phyloP scores from a whole-genome alignment of 345 rosid species.

The Linum usitatissimum region DNA sequence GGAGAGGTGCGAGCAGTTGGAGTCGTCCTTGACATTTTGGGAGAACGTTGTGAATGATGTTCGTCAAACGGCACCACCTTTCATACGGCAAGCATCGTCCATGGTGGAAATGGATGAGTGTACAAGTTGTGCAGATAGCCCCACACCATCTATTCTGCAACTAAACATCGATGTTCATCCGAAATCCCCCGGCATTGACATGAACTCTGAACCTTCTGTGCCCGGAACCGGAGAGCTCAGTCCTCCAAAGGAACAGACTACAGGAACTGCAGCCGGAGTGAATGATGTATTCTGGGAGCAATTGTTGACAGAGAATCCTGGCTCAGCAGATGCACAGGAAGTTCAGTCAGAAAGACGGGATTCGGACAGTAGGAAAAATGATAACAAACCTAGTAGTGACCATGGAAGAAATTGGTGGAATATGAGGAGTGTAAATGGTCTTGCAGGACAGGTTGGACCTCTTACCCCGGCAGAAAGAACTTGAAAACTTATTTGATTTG shows the following conservation, averaged over 20 bases:
- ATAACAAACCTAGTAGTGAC: conserved; percentile 29
- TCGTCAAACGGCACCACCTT: conserved; percentile 19
- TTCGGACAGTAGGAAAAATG: conserved; percentile 24
- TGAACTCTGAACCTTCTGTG: conserved; percentile 59
- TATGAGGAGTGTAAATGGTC: conserved; percentile 51
- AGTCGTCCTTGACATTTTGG: conserved; percentile 59
- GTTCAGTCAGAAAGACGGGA: conserved; percentile 72
- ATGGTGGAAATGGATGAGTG: conserved; percentile 55
- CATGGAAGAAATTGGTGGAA: conserved; percentile 60
- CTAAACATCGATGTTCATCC: conserved; percentile 36
- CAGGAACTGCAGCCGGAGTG: conserved; percentile 40
- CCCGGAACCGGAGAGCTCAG: conserved; percentile 25
- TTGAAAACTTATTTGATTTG: conserved; percentile 15
- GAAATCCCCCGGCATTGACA: conserved; percentile 62
- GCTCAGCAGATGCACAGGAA: conserved; percentile 55
- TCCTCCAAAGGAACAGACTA: conserved; percentile 24
- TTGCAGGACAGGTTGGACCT: conserved; percentile 76
- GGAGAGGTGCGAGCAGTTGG: conserved; percentile 53
- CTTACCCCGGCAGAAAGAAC: conserved; percentile 70
- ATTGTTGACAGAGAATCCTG: conserved; percentile 93
- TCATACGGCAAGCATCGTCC: conserved; percentile 10
- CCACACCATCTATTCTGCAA: conserved; percentile 42
- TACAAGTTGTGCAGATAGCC: conserved; percentile 59
- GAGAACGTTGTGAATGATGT: conserved; percentile 43
- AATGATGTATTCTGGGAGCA: conserved; percentile 96